Evolutionary conservation across 148 eudicot genomes (phyloP).

Genomic region (Rhododendron molle): DNA sequence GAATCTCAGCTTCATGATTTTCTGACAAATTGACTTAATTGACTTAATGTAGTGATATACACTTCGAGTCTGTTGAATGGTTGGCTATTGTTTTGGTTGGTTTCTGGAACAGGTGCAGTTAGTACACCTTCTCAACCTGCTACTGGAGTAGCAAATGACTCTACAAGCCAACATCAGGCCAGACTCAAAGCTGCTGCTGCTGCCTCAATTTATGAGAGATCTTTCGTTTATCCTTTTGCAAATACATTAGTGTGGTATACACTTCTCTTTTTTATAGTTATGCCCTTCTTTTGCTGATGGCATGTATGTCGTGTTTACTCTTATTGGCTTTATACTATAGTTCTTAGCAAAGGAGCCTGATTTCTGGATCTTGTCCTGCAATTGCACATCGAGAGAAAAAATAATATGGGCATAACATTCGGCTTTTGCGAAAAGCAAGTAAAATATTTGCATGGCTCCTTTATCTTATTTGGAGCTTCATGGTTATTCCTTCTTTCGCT

Average conservation of each 20-base stretch:
- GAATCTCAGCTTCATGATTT: not conserved
- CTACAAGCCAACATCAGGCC: conserved; percentile 53
- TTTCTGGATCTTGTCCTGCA: conserved; percentile 4
- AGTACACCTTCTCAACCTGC: conserved; percentile 49
- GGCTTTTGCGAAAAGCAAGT: not conserved
- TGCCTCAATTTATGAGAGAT: conserved; percentile 77
- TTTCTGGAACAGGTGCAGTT: conserved; percentile 38
- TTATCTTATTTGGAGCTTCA: not conserved
- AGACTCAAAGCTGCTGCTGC: conserved; percentile 93
- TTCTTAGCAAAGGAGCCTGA: not conserved
- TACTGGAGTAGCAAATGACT: conserved; percentile 24
- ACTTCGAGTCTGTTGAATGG: not conserved
- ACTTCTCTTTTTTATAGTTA: not conserved
- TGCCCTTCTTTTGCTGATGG: not conserved
- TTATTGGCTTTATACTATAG: not conserved
- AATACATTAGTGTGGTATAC: conserved; percentile 61
- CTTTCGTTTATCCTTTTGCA: conserved; percentile 81
- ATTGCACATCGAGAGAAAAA: not conserved
- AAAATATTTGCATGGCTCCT: not conserved
- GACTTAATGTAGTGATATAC: not conserved
- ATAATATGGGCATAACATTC: not conserved
- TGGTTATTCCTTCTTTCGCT: not conserved
- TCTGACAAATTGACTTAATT: not conserved
- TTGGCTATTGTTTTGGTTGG: not conserved
- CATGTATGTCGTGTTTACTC: not conserved